phyloP scores from a whole-genome alignment of 331 rosid species.

The Malus hybrid region DNA sequence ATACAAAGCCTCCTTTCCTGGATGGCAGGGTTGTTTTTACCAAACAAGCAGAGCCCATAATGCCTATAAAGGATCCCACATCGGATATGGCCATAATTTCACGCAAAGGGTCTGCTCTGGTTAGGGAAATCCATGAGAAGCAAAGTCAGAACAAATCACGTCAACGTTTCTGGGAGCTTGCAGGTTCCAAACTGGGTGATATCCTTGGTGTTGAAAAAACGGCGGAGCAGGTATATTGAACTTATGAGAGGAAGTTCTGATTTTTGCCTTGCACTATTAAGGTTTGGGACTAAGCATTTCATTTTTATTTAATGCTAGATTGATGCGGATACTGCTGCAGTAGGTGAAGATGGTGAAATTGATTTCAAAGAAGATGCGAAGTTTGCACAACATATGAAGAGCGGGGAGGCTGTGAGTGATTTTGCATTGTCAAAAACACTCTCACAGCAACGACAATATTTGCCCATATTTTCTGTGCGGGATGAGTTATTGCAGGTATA shows the following conservation, averaged over 20 bases:
- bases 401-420: conserved; percentile 94
- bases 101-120: conserved; percentile 87
- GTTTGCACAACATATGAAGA: conserved; percentile 91
- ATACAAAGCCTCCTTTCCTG: conserved; percentile 96
- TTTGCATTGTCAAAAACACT: conserved; percentile 84
- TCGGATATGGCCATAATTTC: conserved; percentile 99
- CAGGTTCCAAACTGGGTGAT: conserved; percentile 97
- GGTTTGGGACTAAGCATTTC: conserved; percentile 10
- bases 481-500: conserved; percentile 89
- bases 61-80: conserved; percentile 97
- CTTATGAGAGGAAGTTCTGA: conserved; percentile 12
- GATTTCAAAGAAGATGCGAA: conserved; percentile 96
- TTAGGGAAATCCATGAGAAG: conserved; percentile 88
- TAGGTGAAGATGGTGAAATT: conserved; percentile 90
- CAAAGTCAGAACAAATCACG: conserved; percentile 90
- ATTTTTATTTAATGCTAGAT: conserved; percentile 36
- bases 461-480: conserved; percentile 89
- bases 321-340: conserved; percentile 91
- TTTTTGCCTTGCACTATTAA: conserved; percentile 14
- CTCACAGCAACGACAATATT: conserved; percentile 89
- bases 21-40: conserved; percentile 97
- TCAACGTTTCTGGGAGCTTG: conserved; percentile 99
- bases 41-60: conserved; percentile 95
- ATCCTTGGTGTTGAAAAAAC: conserved; percentile 91
- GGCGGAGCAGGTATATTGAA: conserved; percentile 76